phyloP scores from a whole-genome alignment of 78 protist genomes.

The Bodo saltans region DNA sequence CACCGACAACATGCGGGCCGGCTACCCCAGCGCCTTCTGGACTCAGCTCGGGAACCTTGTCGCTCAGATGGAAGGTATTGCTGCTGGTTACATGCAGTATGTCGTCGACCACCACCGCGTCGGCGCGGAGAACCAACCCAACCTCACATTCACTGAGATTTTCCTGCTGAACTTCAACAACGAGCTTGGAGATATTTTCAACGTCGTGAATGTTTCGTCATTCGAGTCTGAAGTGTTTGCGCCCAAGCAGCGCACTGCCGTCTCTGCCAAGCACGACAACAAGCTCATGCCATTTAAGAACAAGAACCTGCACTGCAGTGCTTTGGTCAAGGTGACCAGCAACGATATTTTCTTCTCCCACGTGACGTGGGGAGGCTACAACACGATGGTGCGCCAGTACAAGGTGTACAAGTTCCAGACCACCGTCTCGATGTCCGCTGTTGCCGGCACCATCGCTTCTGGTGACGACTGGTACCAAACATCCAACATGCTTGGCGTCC shows the following conservation, averaged over 20 bases:
- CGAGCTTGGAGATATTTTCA: slow-evolving; percentile 27
- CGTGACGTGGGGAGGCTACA: slow-evolving; percentile 42
- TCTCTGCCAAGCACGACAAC: slow-evolving; percentile 27
- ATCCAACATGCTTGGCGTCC: slow-evolving; percentile 43
- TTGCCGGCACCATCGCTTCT: slow-evolving; percentile 41
- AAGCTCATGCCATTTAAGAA: background rate
- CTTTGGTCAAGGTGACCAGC: slow-evolving; percentile 50
- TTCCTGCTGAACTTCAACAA: slow-evolving; percentile 36
- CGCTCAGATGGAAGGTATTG: slow-evolving; percentile 41
- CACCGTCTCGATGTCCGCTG: slow-evolving; percentile 5
- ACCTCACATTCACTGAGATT: slow-evolving; percentile 34
- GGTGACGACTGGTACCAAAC: slow-evolving; percentile 65
- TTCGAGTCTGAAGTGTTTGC: too few relatives aligned
- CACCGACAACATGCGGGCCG: slow-evolving; percentile 14
- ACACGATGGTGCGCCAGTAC: slow-evolving; percentile 50
- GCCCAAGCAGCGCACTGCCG: background rate
- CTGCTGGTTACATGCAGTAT: slow-evolving; percentile 16
- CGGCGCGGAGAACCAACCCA: background rate
- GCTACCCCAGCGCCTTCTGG: slow-evolving; percentile 43
- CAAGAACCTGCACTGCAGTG: slow-evolving; percentile 55
- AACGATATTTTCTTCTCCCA: slow-evolving; percentile 61
- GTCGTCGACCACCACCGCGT: background rate
- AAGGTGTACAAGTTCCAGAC: slow-evolving; percentile 43
- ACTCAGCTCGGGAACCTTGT: slow-evolving; percentile 28
- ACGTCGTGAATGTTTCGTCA: too few relatives aligned